Base-by-base conservation (phyloP, 176 grass and related monocot genomes). In the Puya raimondii region DNA sequence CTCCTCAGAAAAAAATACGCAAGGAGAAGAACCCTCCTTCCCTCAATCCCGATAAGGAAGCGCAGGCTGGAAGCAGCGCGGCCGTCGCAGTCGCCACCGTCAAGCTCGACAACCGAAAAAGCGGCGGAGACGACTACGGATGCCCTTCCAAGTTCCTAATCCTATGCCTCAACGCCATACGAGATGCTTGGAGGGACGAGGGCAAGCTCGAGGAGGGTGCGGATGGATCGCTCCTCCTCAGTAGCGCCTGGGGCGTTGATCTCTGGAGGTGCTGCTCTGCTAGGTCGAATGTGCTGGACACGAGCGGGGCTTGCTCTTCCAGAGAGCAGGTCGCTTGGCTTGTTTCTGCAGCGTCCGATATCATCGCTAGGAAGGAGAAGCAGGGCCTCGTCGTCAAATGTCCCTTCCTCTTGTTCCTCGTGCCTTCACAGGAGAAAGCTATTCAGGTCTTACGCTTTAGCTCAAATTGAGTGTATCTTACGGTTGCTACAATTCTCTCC, bases 71-170 rank as follows among this genome's bases (percentile, higher is more conserved):
- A 59, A 66, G 13, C 12, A 63, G 21, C 13, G 82, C 57, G 58
- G n/a, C 42, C 27, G 65, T 49, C 51, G 91, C 14, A 7, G 21
- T 61, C 10, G 2, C 56, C 21, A 7, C 56, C 56, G 2, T 61
- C 21, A 61, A 61, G 56, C 7, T 61, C 56, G 56, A n/a, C n/a
- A n/a, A n/a, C 4, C 17, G n/a, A 61, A 61, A n/a, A n/a, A 61
- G 56, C 14, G 56, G 10, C 56, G 56, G 56, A 61, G 56, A 61
- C 21, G 50, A 53, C 50, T 70, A 53, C 11, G 80, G 71, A 27
- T 73, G 84, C 49, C 91, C 87, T 16, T 96, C 91, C 26, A 96
- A 96, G 87, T 96, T 96, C 77, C 66, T 91, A 15, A 76, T 96
- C 33, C 80, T 85, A 54, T 99, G 94, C 54, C 80, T 99, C 48